phyloP scores from a whole-genome alignment of 1,284 basidiomycete genomes.

The Sporisorium reilianum region DNA sequence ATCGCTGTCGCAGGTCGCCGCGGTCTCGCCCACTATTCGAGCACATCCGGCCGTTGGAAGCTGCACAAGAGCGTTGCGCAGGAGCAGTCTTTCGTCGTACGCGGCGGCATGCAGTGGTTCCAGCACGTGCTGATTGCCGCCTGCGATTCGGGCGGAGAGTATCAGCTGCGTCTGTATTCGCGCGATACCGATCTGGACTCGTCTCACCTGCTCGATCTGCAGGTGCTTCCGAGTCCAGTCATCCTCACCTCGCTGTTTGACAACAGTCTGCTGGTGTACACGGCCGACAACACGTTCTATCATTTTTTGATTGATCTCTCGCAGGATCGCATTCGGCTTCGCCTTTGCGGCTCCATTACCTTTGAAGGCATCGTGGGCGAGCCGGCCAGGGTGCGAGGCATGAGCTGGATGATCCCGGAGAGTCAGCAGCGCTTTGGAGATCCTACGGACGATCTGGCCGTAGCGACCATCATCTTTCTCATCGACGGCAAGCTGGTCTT shows the following conservation, averaged over 20 bases:
- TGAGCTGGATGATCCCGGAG: constrained; percentile 97
- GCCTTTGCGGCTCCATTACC: constrained; percentile 90
- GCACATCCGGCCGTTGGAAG: constrained; percentile 95
- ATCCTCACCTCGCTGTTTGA: constrained; percentile 81
- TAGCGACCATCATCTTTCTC: constrained; percentile 95
- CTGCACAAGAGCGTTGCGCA: constrained; percentile 85
- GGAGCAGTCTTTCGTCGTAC: constrained; percentile 87
- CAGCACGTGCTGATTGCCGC: constrained; percentile 94
- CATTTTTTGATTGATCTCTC: constrained; percentile 94
- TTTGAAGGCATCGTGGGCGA: constrained; percentile 90
- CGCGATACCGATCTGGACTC: constrained; percentile 90
- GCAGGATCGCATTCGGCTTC: constrained; percentile 82
- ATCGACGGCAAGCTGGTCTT: constrained; percentile 92
- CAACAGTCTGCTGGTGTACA: constrained; percentile 96
- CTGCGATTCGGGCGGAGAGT: constrained; percentile 71
- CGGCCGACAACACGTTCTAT: constrained; percentile 91
- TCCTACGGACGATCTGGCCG: constrained; percentile 89
- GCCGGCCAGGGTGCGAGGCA: constrained; percentile 85
- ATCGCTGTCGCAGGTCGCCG: constrained; percentile 92
- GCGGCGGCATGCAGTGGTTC: constrained; percentile 95
- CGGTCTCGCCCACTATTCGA: constrained; percentile 93
- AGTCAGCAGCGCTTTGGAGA: constrained; percentile 94
- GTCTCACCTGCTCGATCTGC: constrained; percentile 84
- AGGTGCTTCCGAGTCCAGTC: constrained; percentile 76
- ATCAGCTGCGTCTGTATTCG: constrained; percentile 86